Conservation (phyloP, 108 stramenopile genomes). For the Epipyxis sp. region DNA sequence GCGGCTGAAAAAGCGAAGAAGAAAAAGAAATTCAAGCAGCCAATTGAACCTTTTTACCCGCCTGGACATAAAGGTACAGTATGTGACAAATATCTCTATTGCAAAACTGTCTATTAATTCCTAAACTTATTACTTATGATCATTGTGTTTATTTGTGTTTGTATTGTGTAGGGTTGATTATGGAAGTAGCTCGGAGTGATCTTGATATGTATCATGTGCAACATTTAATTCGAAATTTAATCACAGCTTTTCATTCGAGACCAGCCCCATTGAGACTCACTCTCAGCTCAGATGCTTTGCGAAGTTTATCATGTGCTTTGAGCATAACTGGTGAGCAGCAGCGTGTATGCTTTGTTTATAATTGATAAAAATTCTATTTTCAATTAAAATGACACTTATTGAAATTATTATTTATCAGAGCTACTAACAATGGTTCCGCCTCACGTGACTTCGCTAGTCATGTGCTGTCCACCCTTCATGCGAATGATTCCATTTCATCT, state of each 20-base stretch:
- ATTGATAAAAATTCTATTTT: too few relatives aligned
- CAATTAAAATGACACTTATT: too few relatives aligned
- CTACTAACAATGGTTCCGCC: not conserved
- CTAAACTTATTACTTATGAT: too few relatives aligned
- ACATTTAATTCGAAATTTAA: not conserved
- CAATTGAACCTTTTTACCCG: too few relatives aligned
- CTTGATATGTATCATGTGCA: not conserved
- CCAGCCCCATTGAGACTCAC: not conserved
- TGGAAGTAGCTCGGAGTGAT: slow-evolving; percentile 7
- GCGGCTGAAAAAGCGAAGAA: not conserved
- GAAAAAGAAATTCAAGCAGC: not conserved
- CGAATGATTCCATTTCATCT: slow-evolving; percentile 1
- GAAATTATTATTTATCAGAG: too few relatives aligned
- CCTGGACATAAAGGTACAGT: too few relatives aligned
- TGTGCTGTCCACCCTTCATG: not conserved
- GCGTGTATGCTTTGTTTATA: too few relatives aligned
- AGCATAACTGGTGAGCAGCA: too few relatives aligned
- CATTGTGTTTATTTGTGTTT: too few relatives aligned
- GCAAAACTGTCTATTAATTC: too few relatives aligned
- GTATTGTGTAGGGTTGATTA: not conserved
- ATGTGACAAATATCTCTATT: too few relatives aligned
- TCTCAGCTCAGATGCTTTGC: not conserved
- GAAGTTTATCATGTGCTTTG: not conserved
- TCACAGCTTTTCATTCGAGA: not conserved
- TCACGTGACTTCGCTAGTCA: not conserved